Evolutionary conservation across 352 stramenopile genomes (phyloP), one percentile per base, ranked within the genome.

Genomic region (Globisporangium recalcitrans): DNA sequence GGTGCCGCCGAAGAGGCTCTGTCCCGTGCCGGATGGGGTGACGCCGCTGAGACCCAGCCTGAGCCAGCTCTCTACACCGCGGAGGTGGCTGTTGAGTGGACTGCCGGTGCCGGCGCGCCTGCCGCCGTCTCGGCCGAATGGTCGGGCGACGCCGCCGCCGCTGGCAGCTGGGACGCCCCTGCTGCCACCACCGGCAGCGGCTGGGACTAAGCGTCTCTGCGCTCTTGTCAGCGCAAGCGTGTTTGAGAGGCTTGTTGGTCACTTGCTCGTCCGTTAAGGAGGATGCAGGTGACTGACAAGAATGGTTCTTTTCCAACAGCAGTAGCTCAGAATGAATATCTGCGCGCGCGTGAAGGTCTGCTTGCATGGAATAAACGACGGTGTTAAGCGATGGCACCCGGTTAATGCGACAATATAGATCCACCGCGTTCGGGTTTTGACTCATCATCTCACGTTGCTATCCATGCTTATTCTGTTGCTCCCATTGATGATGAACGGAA

Each of bases 361-460:
- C 29, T 65, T 55, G 84, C 86, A 95, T 95, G 86, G 86, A 95
- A 92, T 93, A 95, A 71, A 95, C 86, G 86, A 95, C 81, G 86
- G 84, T 91, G 86, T 95, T 93, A 86, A 87, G 86, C 86, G 86
- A 95, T 95, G 86, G 84, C 86, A 91, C 84, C 82, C 78, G 86
- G 86, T 95, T 95, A 95, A 95, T 95, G 85, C 78, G 74, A 89
- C 78, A 75, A 67, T 68, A 67, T 69, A 60, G 74, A 80, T 63
- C 68, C 56, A 62, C 32, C 60, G 44, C 46, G 57, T 9, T 14
- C 26, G 55, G 55, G 32, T 53, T 53, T 49, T 38, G 36, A 52
- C 31, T 49, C 26, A 53, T 31, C 22, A 47, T 32, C n/a, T 36
- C 34, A 34, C 7, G 10, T 22, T 24, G 47, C n/a, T 24, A 6